A percentile compares a stretch with the other conserved stretches of the same genome.
Conservation (phyloP, 202 grass and related monocot genomes). For the Hordeum pubiflorum region DNA sequence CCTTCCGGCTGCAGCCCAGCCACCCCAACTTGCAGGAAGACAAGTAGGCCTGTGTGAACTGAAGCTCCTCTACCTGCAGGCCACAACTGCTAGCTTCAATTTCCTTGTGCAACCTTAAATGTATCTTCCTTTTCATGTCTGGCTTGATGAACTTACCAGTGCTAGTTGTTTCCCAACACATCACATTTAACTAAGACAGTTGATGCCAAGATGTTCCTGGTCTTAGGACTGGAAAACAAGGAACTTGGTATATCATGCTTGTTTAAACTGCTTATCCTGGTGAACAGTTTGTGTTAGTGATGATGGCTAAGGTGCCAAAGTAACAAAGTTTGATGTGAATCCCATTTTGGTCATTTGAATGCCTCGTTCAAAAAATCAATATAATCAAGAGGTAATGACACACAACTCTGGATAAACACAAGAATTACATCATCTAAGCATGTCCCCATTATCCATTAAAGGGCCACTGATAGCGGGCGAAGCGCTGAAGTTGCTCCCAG, state of each 20-base stretch:
- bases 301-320: neutral
- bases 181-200: neutral
- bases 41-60: constrained; percentile 28
- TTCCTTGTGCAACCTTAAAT: neutral
- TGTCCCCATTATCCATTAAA: constrained; percentile 44
- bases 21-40: constrained; percentile 85
- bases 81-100: neutral
- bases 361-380: constrained; percentile 10
- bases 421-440: constrained; percentile 48
- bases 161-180: neutral
- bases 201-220: neutral
- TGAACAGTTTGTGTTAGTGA: neutral
- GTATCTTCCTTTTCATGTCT: constrained; percentile 30
- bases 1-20: constrained; percentile 74
- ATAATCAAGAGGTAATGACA: constrained; percentile 12
- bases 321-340: constrained; percentile 11
- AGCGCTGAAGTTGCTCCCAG: constrained; percentile 40
- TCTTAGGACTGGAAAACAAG: neutral
- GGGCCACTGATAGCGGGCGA: constrained; percentile 48
- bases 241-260: neutral
- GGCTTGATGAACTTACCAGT: constrained; percentile 19
- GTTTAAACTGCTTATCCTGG: neutral
- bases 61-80: constrained; percentile 10
- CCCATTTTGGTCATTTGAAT: neutral
- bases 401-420: neutral